Base-by-base conservation (phyloP, 2,329 filamentous ascomycete genomes). In the Talaromyces islandicus region DNA sequence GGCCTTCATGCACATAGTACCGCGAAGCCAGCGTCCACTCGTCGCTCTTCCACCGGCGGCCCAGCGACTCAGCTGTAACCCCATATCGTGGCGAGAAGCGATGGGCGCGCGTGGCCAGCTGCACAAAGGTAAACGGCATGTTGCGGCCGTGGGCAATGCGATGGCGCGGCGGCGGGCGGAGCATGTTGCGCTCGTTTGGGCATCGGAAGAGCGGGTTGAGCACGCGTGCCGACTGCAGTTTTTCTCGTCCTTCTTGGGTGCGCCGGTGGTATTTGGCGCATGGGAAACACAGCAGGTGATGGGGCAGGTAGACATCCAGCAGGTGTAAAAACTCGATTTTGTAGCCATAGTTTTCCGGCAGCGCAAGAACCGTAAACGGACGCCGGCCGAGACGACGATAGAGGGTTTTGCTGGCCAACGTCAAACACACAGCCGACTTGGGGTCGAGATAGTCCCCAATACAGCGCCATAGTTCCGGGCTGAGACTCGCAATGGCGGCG, bases 81-180 rank as follows among this genome's bases (percentile, higher is more conserved):
- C 83, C 83, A 65, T 84, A 79, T 2, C 63, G 59, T 0, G 77
- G 73, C 2, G 41, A 46, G 66, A 80, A 80, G n/a, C 75, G 75
- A 60, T 77, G 71, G 4, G 78, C 77, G 32, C 84, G 79, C 48
- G 81, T 72, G 4, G 73, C 77, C n/a, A 87, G 77, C 67, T 87
- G 85, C 1, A 84, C 77, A 63, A 85, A 86, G 12, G 81, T 71
- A 69, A 84, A 86, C 2, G 83, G 82, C 0, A 87, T 73, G n/a
- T 72, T 77, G 57, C 84, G 81, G 46, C 78, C 80, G 38, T 82
- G 79, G 6, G 81, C 80, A 27, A 87, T 77, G 7, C 84, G 78
- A 25, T 79, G 78, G 27, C 81, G 79, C 2, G 84, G 80, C 1
- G 80, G 75, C 14, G 73, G 72, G 17, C 72, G 71, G 6, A 79